Percentiles rank a stretch among this genome's conserved stretches.
phyloP scores from a whole-genome alignment of 140 eudicot species.

The Stevia rebaudiana region DNA sequence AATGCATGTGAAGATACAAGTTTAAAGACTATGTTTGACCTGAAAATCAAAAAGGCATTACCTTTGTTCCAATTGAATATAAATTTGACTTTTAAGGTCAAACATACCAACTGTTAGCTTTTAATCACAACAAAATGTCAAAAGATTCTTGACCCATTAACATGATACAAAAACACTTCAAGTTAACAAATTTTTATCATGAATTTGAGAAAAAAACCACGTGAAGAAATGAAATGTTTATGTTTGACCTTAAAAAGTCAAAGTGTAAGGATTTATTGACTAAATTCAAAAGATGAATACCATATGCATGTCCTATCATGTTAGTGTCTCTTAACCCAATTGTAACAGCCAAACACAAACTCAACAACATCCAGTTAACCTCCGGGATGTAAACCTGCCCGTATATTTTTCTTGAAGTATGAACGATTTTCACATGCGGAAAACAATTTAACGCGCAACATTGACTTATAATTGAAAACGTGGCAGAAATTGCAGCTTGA shows the following conservation, averaged over 20 bases:
- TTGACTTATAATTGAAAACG: conserved; percentile 61
- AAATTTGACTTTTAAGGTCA: background rate
- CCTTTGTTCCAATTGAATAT: background rate
- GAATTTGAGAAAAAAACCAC: background rate
- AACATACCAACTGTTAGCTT: background rate
- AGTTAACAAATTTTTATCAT: background rate
- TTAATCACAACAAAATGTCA: background rate
- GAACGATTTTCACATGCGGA: conserved; percentile 60
- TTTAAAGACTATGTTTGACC: conserved; percentile 4
- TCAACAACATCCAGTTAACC: conserved; percentile 52
- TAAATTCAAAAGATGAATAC: conserved; percentile 25
- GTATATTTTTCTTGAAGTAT: conserved; percentile 49
- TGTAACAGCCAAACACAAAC: conserved; percentile 47
- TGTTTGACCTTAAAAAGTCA: conserved; percentile 19
- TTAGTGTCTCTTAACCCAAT: conserved; percentile 59
- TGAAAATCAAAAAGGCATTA: background rate
- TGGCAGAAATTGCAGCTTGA: conserved; percentile 64
- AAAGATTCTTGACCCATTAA: background rate
- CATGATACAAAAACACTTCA: background rate
- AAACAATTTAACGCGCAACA: conserved; percentile 57
- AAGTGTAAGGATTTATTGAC: background rate
- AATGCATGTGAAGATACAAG: background rate
- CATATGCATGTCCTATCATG: conserved; percentile 61
- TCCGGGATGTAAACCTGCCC: conserved; percentile 70
- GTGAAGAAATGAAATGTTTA: background rate